Base-by-base conservation (phyloP, 2,329 filamentous ascomycete genomes). In the Fusarium napiforme region DNA sequence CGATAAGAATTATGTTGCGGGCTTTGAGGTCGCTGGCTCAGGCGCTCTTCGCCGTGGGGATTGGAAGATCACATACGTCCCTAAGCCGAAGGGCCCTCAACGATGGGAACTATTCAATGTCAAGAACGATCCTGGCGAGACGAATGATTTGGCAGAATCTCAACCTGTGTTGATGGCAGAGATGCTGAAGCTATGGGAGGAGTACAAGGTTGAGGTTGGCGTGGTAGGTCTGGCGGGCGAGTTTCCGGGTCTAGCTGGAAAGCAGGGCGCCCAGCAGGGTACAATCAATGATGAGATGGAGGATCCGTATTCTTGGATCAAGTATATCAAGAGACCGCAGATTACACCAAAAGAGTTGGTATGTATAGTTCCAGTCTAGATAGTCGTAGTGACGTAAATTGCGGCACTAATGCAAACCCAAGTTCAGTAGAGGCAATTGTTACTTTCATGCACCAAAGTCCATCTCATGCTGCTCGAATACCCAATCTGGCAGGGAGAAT, bases 71-170 rank as follows among this genome's bases (percentile, higher is more conserved):
- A 84, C 89, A 18, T 89, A 85, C 72, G 87, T 90, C 26, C 87
- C 86, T 1, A 86, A 86, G 53, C 88, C 85, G 4, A 65, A 70
- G 15, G 78, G 78, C 2, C 23, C 87, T 0, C 87, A 88, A 69
- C 83, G 83, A 28, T 90, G 88, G 89, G 86, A 90, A 78, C 79
- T 90, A 32, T 90, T 88, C 73, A 85, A 90, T 70, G 80, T 90
- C 4, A 77, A 74, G 6, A 78, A 80, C 3, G 89, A 90, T 68
- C 87, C 87, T 0, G 88, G 87, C 1, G 88, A 90, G 78, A 81
- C 84, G 0, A 77, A 84, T 28, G 85, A 88, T 69, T 72, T 87
- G 14, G 78, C 82, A 0, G 81, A 83, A 14, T 37, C 76, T 23
- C 70, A 85, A 19, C 83, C 84, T 0, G 84, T 87, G 58, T 80